Percentiles rank a stretch among this genome's conserved stretches.
Conservation (phyloP, 1,139 yeast genomes). For the Pichia sp. region DNA sequence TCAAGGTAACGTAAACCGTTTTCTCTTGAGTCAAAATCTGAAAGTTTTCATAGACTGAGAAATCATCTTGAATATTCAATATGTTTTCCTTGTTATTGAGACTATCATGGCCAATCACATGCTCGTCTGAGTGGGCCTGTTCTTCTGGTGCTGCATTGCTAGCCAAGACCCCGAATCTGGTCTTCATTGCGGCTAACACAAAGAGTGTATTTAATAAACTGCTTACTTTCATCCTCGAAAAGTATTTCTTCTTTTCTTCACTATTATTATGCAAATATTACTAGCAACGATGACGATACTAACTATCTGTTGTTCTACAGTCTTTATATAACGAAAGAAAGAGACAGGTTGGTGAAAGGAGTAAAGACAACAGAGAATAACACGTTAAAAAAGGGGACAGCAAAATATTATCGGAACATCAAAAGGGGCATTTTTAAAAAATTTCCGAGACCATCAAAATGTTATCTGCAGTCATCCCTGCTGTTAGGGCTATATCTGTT, state of each 20-base stretch:
- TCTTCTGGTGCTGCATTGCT: background rate
- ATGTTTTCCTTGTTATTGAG: slow-evolving; percentile 2
- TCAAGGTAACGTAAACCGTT: slow-evolving; percentile 27
- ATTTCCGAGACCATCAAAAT: too few relatives aligned
- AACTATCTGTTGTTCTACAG: background rate
- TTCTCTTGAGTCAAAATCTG: slow-evolving; percentile 10
- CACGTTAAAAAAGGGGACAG: background rate
- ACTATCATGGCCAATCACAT: slow-evolving; percentile 7
- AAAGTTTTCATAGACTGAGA: slow-evolving; percentile 7
- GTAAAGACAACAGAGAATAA: background rate
- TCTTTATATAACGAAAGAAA: background rate
- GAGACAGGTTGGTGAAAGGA: background rate
- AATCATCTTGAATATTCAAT: slow-evolving; percentile 11
- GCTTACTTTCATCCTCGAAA: background rate
- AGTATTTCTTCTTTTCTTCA: background rate
- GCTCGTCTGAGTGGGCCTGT: background rate
- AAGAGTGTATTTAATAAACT: background rate
- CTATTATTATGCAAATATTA: background rate
- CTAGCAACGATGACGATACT: background rate
- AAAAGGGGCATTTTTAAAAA: too few relatives aligned
- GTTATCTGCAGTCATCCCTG: too few relatives aligned
- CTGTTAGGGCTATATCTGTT: too few relatives aligned
- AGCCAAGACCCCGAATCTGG: background rate
- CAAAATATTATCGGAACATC: too few relatives aligned
- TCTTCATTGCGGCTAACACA: background rate